Evolutionary conservation across 192 early-diverging fungal species (phyloP).

Genomic region (Phlyctochytrium arcticum): DNA sequence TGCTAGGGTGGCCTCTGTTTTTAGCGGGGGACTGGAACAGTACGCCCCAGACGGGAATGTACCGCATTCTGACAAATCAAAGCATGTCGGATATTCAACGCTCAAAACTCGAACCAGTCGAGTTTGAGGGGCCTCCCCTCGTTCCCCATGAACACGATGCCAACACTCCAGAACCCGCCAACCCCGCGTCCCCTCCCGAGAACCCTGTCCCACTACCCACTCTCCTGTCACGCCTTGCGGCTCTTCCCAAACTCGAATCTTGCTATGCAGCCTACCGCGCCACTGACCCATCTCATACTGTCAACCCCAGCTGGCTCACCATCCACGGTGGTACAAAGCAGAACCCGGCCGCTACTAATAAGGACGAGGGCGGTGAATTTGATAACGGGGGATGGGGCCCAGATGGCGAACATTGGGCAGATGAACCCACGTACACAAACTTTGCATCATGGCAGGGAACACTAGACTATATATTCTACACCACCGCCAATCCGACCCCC

Average conservation of each 20-base stretch:
- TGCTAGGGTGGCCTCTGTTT: neutral
- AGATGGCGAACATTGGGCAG: slow-evolving; percentile 13
- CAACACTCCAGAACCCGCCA: neutral
- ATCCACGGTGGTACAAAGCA: too few species aligned
- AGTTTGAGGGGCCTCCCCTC: neutral
- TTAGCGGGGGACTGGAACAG: neutral
- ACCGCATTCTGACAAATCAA: slow-evolving; percentile 20
- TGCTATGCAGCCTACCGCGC: slow-evolving; percentile 24
- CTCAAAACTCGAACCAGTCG: slow-evolving; percentile 4
- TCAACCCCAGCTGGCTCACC: neutral
- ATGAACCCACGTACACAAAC: slow-evolving; percentile 34
- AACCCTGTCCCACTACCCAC: neutral
- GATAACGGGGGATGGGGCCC: neutral
- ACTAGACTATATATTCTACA: slow-evolving; percentile 36
- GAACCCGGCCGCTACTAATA: too few species aligned
- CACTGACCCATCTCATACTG: slow-evolving; percentile 4
- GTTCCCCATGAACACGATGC: too few species aligned
- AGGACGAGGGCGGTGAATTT: neutral
- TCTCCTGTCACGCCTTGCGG: neutral
- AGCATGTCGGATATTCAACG: slow-evolving; percentile 1
- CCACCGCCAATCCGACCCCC: neutral
- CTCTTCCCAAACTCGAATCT: slow-evolving; percentile 18
- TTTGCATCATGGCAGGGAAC: slow-evolving; percentile 34
- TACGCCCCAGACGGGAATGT: slow-evolving; percentile 10
- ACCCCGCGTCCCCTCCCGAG: neutral